A percentile compares a stretch with the other conserved stretches of the same genome.
Conservation (phyloP, 306 rosid genomes). For the Cyamopsis tetragonoloba region DNA sequence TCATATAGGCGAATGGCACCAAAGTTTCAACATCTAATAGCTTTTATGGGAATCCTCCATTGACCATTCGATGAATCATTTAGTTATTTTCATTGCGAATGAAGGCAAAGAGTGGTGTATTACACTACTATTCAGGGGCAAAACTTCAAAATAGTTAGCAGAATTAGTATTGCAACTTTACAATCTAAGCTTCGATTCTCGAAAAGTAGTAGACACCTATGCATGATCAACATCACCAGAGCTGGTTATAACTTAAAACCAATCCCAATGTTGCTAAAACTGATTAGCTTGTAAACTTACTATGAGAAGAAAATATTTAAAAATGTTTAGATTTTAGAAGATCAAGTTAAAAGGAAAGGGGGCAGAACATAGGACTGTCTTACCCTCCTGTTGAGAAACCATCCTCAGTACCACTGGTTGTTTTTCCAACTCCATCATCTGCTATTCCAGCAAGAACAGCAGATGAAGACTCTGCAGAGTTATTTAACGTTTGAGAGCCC, state of each 20-base stretch:
- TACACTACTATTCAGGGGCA: neutral
- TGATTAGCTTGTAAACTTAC: neutral
- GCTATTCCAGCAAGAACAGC: slow-evolving; percentile 35
- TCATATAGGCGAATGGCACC: slow-evolving; percentile 6
- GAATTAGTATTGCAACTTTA: slow-evolving; percentile 5
- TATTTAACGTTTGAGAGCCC: slow-evolving; percentile 42
- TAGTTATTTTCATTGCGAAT: neutral
- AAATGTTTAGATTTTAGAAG: slow-evolving; percentile 12
- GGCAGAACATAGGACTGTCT: slow-evolving; percentile 25
- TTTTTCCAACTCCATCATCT: slow-evolving; percentile 29
- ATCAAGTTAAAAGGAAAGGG: neutral
- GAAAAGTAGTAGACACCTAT: neutral
- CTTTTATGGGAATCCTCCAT: slow-evolving; percentile 4
- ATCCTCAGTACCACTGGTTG: slow-evolving; percentile 25
- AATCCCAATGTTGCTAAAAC: neutral
- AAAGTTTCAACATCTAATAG: slow-evolving; percentile 10
- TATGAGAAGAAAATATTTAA: slow-evolving; percentile 5
- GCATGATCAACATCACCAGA: slow-evolving; percentile 9
- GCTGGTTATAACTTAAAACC: slow-evolving; percentile 11
- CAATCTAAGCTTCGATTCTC: slow-evolving; percentile 1
- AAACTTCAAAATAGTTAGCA: neutral
- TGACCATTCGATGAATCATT: neutral
- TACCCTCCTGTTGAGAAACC: slow-evolving; percentile 55
- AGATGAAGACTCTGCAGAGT: slow-evolving; percentile 40
- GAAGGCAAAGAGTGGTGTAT: neutral